phyloP scores from a whole-genome alignment of 2,329 filamentous ascomycete species.

The Lachnum nothofagi region DNA sequence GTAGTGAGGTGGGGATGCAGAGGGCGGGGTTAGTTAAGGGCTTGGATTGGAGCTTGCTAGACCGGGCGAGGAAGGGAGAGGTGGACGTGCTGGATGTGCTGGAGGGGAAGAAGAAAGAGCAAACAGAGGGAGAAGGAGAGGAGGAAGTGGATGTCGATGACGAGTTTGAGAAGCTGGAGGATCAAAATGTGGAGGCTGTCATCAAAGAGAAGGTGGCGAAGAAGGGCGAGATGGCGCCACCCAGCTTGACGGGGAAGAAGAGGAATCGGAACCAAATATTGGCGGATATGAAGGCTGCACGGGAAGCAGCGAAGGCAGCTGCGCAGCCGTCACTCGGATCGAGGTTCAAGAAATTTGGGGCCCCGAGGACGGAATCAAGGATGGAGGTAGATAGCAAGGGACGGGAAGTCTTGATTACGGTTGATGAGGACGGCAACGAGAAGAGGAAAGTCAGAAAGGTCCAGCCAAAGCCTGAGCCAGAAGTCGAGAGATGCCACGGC shows the following conservation, averaged over 20 bases:
- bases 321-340: constrained; percentile 50
- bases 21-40: constrained; percentile 90
- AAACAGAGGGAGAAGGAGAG: constrained; percentile 33
- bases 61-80: constrained; percentile 64
- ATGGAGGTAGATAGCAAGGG: constrained; percentile 59
- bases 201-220: constrained; percentile 45
- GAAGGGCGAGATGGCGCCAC: constrained; percentile 56
- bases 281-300: constrained; percentile 60
- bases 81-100: constrained; percentile 45
- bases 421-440: constrained; percentile 62
- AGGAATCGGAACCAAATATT: constrained; percentile 62
- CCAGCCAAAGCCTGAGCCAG: constrained; percentile 32
- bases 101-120: constrained; percentile 30
- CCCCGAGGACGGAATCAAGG: constrained; percentile 48
- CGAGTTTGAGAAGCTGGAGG: constrained; percentile 56
- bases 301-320: constrained; percentile 51
- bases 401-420: constrained; percentile 58
- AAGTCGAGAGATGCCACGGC: constrained; percentile 36
- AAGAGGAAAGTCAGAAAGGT: constrained; percentile 59
- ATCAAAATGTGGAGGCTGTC: constrained; percentile 49
- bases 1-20: constrained; percentile 60
- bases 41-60: constrained; percentile 75
- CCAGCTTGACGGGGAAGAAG: constrained; percentile 53
- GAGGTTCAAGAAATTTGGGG: constrained; percentile 62
- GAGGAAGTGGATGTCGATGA: constrained; percentile 54